Base-by-base conservation (phyloP, 2,329 filamentous ascomycete genomes). In the Sarocladiaceae sp. region DNA sequence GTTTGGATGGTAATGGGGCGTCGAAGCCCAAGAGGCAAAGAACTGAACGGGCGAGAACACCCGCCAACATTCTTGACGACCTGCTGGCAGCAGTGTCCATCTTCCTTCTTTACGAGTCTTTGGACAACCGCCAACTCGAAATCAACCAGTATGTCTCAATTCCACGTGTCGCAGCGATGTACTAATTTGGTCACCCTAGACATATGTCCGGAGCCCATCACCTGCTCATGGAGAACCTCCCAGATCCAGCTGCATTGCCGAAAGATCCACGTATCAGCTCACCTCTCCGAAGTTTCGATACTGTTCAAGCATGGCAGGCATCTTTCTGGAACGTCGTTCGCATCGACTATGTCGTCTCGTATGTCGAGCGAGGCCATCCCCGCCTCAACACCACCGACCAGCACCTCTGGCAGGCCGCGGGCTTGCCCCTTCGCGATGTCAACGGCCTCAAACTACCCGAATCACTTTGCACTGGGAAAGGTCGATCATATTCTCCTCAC, bases 201-300 rank as follows among this genome's bases (percentile, higher is more conserved):
- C 56, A 57, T 13, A 56, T 57, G 53, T 53, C 53, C n/a, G 54
- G 54, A 2, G 54, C 56, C n/a, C 53, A 56, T n/a, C 51, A 56
- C 26, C 49, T 56, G 15, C 51, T 55, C 10, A 33, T 17, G 18
- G 33, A 50, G 31, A 50, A 50, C 31, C 29, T 50, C 20, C 47
- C 47, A 5, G 26, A 37, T n/a, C 47, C 33, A 15, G 28, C 35
- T 37, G 36, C 42, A 23, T 36, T 44, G 25, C 39, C 22, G 10
- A 36, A 39, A 13, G 52, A 56, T 3, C 15, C 40, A 26, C 50
- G 33, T 18, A 20, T 35, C n/a, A 52, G 52, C 36, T 29, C 35
- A 13, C 47, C 40, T 17, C 35, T 53, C 8, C 28, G 51, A n/a
- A 54, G 54, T 11, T 20, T 55, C 7, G 42, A 54, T 17, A 52